These are phyloP conservation scores for Epichloe coenophiala DNA, from an alignment of 2,329 filamentous ascomycete species.

Conservation along the genomic window DNA sequence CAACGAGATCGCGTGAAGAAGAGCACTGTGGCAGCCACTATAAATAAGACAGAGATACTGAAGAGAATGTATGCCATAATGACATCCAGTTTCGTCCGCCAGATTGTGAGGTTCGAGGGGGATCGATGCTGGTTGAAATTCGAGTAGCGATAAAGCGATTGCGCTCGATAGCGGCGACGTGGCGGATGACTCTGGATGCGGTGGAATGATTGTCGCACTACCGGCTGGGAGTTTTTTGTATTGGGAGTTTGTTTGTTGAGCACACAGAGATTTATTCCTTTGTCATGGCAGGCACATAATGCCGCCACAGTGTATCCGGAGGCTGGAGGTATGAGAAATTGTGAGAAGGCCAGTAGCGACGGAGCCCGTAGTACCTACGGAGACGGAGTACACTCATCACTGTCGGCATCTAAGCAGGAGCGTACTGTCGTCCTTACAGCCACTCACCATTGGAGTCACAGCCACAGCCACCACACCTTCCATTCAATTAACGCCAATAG, in stretches of 20 bases:
- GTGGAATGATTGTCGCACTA: neutral
- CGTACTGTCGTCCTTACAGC: neutral
- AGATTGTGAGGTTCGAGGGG: neutral
- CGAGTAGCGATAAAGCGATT: neutral
- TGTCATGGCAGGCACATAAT: slow-evolving; percentile 5
- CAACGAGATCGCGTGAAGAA: slow-evolving; percentile 72
- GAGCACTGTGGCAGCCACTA: slow-evolving; percentile 59
- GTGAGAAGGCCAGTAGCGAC: neutral
- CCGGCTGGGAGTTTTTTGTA: neutral
- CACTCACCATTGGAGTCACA: neutral
- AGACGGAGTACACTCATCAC: too few relatives aligned
- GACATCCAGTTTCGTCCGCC: neutral
- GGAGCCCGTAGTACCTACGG: neutral
- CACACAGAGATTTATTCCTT: neutral
- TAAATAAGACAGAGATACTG: slow-evolving; percentile 55
- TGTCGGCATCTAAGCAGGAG: neutral
- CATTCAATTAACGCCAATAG: slow-evolving; percentile 11
- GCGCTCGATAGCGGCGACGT: neutral
- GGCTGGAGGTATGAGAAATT: neutral
- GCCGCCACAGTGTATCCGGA: neutral
- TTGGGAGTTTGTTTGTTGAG: neutral
- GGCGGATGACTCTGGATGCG: neutral
- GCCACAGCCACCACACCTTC: neutral
- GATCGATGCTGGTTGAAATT: neutral
- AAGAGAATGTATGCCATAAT: slow-evolving; percentile 74